Evolutionary conservation across 2,329 filamentous ascomycete species (phyloP).

Genomic region (Ophiostoma sp.): DNA sequence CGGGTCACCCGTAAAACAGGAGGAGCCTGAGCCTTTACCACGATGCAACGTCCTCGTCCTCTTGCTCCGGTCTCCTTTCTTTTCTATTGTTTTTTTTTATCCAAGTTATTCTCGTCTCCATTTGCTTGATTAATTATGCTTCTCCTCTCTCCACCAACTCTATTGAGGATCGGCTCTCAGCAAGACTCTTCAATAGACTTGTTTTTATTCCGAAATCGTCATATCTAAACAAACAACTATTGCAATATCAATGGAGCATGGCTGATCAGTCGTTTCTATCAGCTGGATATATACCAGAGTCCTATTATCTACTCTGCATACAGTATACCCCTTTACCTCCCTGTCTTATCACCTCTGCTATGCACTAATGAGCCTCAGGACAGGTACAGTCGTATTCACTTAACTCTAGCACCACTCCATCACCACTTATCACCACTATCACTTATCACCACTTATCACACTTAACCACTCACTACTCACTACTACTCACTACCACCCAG

Average conservation of each 20-base stretch:
- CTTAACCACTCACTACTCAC: neutral
- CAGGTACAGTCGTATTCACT: neutral
- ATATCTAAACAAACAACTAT: neutral
- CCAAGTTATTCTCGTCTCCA: neutral
- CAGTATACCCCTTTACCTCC: neutral
- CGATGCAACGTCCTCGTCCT: conserved; percentile 8
- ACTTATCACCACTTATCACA: too few species aligned
- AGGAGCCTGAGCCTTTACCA: neutral
- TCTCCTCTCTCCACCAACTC: conserved; percentile 7
- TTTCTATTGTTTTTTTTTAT: neutral
- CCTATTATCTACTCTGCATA: neutral
- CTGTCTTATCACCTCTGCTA: neutral
- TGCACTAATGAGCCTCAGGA: conserved; percentile 4
- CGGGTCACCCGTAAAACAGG: conserved; percentile 5
- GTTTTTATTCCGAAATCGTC: neutral
- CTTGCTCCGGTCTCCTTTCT: neutral
- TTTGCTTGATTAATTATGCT: conserved; percentile 6
- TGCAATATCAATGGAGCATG: neutral
- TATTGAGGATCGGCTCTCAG: neutral
- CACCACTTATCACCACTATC: too few species aligned
- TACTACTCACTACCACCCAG: too few species aligned
- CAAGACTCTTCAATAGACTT: neutral
- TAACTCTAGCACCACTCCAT: neutral
- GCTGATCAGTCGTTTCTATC: neutral
- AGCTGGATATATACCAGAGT: neutral